phyloP scores from a whole-genome alignment of 805 yeast genomes.

The Maudiozyma saulgeensis region DNA sequence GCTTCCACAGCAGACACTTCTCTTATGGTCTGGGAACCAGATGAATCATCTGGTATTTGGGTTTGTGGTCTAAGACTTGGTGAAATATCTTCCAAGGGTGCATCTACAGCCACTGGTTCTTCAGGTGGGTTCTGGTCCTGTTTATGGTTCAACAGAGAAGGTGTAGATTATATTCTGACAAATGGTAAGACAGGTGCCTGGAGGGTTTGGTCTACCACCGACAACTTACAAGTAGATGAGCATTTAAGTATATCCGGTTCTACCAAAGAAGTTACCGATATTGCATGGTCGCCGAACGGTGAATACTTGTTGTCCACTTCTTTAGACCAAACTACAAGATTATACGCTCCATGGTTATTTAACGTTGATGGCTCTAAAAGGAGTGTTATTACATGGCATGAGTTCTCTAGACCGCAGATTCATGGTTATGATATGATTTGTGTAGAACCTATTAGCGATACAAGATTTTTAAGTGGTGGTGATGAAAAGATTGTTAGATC shows the following conservation, averaged over 20 bases:
- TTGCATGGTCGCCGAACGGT: slow-evolving; percentile 64
- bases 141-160: slow-evolving; percentile 51
- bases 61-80: slow-evolving; percentile 72
- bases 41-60: slow-evolving; percentile 82
- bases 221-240: slow-evolving; percentile 35
- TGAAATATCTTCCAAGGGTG: slow-evolving; percentile 90
- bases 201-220: slow-evolving; percentile 54
- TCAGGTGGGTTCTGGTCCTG: slow-evolving; percentile 64
- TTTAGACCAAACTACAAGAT: slow-evolving; percentile 85
- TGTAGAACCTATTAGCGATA: slow-evolving; percentile 46
- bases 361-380: slow-evolving; percentile 28
- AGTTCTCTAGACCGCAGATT: slow-evolving; percentile 92
- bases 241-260: slow-evolving; percentile 67
- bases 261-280: slow-evolving; percentile 60
- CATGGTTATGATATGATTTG: slow-evolving; percentile 97
- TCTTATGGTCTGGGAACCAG: slow-evolving; percentile 90
- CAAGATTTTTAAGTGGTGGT: slow-evolving; percentile 82
- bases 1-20: slow-evolving; percentile 92
- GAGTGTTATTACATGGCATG: slow-evolving; percentile 55
- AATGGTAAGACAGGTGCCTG: slow-evolving; percentile 91
- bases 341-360: slow-evolving; percentile 55
- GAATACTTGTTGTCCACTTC: slow-evolving; percentile 68
- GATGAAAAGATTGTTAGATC: slow-evolving; percentile 89
- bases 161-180: slow-evolving; percentile 51
- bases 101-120: slow-evolving; percentile 96